Evolutionary conservation across 192 early-diverging fungal species (phyloP), one percentile per base, ranked within the genome.

Genomic region (Linnemannia elongata): DNA sequence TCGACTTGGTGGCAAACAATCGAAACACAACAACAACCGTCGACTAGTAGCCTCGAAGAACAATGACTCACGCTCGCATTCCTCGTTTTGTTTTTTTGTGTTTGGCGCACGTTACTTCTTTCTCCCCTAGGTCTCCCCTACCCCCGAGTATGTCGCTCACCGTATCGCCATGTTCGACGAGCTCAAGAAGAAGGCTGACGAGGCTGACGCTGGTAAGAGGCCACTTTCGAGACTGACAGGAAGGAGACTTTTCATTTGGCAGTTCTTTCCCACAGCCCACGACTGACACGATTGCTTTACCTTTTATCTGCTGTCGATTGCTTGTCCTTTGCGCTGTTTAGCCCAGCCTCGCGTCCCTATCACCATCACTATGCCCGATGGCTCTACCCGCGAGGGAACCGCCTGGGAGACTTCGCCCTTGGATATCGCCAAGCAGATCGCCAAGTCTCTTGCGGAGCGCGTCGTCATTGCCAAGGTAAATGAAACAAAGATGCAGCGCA

Each of bases 391-490:
- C 69, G 94, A 96, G 76, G 98, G 95, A 73, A 94, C 81, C 42
- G 88, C 97, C 27, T 99, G 96, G 96, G 98, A 99, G 88, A 99
- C 98, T 54, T 96, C 96, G 27, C 98, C 98, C 10, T 89, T 99
- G 91, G 94, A 96, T 49, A 95, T 99, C 90, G 98, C 97, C 9
- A 93, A 93, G 81, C 86, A 88, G 27, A 95, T 99, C 85, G 93
- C 94, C 81, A 99, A 98, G 89, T 97, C 96, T 69, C 92, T 99
- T 57, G 91, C 95, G 55, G 96, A 99, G 90, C 93, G 95, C 70
- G 90, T 96, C 60, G 96, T 99, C 49, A 98, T 99, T 90, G 95
- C 98, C 78, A 99, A 99, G 94, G 96, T 95, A 60, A 72, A 39
- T 35, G 30, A 15, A 18, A 18, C 27, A 42, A 60, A n/a, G 55